Conservation (phyloP, 441 rosid species). For the Breynia disticha region DNA sequence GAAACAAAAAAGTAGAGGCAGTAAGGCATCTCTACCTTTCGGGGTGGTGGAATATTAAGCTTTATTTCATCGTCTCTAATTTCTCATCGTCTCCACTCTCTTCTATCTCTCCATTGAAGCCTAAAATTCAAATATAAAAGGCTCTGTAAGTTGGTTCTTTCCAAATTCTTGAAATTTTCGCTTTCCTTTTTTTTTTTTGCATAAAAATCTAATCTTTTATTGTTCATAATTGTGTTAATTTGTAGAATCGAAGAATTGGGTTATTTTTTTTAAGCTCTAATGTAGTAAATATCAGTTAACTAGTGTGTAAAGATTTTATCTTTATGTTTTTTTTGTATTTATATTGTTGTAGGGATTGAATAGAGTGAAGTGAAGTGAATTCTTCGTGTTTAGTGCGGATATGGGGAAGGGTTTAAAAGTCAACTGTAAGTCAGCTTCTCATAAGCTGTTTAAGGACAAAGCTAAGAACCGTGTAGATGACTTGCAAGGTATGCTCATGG, state of each 20-base stretch:
- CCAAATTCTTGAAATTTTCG: too few relatives aligned
- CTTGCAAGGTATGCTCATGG: conserved; percentile 76
- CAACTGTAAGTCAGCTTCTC: conserved; percentile 87
- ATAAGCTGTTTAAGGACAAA: conserved; percentile 89
- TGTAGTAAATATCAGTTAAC: too few relatives aligned
- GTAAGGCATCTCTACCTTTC: conserved; percentile 27
- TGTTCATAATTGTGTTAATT: too few relatives aligned
- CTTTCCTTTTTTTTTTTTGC: too few relatives aligned
- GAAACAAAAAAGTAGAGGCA: neutral
- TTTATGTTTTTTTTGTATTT: too few relatives aligned
- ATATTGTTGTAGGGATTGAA: neutral
- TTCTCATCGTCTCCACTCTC: conserved; percentile 12
- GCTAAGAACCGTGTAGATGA: conserved; percentile 98
- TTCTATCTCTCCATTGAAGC: neutral
- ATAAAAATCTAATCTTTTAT: too few relatives aligned
- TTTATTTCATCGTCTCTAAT: conserved; percentile 12
- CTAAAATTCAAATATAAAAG: too few relatives aligned
- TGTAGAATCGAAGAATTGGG: too few relatives aligned
- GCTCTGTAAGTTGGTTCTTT: too few relatives aligned
- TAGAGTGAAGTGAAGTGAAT: neutral
- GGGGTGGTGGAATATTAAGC: conserved; percentile 19
- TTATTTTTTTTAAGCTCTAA: too few relatives aligned
- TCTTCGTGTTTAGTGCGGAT: conserved; percentile 14
- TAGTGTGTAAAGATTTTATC: too few relatives aligned
- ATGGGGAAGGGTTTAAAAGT: conserved; percentile 67